These are phyloP conservation scores for Lagerstroemia speciosa DNA, from an alignment of 345 rosid species.

Conservation along the genomic window DNA sequence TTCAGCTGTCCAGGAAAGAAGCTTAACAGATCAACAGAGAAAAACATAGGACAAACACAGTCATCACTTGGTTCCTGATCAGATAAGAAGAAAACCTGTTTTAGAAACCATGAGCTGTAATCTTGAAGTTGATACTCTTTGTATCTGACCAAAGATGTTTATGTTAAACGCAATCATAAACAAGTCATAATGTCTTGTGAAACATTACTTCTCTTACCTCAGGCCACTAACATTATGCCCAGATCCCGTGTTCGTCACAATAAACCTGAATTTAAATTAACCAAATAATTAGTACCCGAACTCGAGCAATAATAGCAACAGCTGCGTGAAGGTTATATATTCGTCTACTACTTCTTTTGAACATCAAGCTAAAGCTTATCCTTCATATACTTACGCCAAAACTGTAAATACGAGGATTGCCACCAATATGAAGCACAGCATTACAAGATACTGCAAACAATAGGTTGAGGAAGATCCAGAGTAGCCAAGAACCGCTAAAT, in stretches of 20 bases:
- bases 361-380: neutral
- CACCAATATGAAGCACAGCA: slow-evolving; percentile 62
- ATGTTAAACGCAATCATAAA: neutral
- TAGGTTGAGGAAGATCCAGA: slow-evolving; percentile 38
- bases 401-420: slow-evolving; percentile 84
- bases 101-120: slow-evolving; percentile 85
- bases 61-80: neutral
- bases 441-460: slow-evolving; percentile 54
- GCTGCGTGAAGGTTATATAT: neutral
- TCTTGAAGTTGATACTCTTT: slow-evolving; percentile 93
- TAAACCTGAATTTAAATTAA: slow-evolving; percentile 46
- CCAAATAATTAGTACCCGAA: neutral
- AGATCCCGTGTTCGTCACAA: slow-evolving; percentile 77
- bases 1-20: slow-evolving; percentile 46
- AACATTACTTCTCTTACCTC: slow-evolving; percentile 36
- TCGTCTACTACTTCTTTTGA: neutral
- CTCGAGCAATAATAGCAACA: neutral
- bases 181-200: neutral
- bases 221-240: slow-evolving; percentile 64
- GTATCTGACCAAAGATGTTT: slow-evolving; percentile 40
- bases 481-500: neutral
- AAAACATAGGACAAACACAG: neutral
- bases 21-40: neutral
- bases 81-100: slow-evolving; percentile 32
- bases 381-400: slow-evolving; percentile 62